Evolutionary conservation across 768 basidiomycete genomes (phyloP), one percentile per base, ranked within the genome.

Genomic region (Leucocoprinus birnbaumii): DNA sequence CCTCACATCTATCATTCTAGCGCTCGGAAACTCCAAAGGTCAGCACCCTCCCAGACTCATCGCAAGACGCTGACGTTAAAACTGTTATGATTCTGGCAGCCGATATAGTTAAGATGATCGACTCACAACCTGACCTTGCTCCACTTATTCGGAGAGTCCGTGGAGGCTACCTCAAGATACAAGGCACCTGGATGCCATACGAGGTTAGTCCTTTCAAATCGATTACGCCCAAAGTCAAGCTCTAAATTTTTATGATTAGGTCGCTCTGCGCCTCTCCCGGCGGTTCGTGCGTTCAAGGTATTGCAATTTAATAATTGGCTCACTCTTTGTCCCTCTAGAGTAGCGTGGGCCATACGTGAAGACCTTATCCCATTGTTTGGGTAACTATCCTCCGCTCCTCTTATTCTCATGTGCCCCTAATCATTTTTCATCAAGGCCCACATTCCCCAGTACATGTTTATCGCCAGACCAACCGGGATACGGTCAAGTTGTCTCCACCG

Each of bases 151-250:
- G 91, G 55, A 81, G 91, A 57, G 91, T 94, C 27, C 84, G 90
- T 44, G 91, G 90, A 54, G 89, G 91, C 48, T 91, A 91, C 72
- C 81, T 94, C 57, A 93, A 94, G 73, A 93, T 94, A 42, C 92
- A 94, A 65, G 92, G 92, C 27, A 93, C 92, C 19, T 94, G 92
- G 92, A 89, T 94, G 85, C 91, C 91, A 31, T 94, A 89, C 70
- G 91, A 91, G 77, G 87, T 88, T 61, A 58, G 79, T 66, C 40
- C 38, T 27, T 49, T 14, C 27, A 43, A 26, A 55, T 51, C 42
- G 49, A 11, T 43, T 13, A 31, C 37, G 16, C n/a, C 46, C 49
- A 42, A 47, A 38, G 4, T 31, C 37, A 18, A 10, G 38, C 52
- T 54, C n/a, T 21, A 58, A 40, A 21, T 37, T n/a, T 19, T 43